These are phyloP conservation scores for Perkinsela sp. DNA, from an alignment of 208 protist genomes.

Conservation along the genomic window DNA sequence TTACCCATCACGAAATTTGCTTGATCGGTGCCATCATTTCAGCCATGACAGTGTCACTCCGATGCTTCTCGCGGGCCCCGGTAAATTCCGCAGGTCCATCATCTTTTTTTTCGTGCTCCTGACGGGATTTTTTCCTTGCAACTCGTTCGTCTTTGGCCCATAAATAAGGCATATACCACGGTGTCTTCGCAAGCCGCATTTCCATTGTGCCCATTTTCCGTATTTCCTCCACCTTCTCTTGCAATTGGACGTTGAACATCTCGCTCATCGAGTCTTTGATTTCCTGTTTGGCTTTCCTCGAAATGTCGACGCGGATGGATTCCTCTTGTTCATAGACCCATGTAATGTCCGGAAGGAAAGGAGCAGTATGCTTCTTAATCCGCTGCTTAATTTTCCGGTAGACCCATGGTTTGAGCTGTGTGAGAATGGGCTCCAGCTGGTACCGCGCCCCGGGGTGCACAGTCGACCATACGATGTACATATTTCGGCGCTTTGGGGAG, in stretches of 20 bases:
- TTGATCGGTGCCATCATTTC: background rate
- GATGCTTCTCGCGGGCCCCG: background rate
- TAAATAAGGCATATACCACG: slow-evolving; percentile 71
- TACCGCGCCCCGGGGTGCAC: slow-evolving; percentile 47
- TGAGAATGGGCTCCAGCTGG: slow-evolving; percentile 41
- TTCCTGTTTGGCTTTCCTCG: slow-evolving; percentile 22
- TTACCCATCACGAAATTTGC: background rate
- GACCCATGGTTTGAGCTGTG: slow-evolving; percentile 53
- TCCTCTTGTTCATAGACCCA: slow-evolving; percentile 54
- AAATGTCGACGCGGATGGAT: slow-evolving; percentile 33
- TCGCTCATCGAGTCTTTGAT: slow-evolving; percentile 28
- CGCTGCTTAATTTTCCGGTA: slow-evolving; percentile 32
- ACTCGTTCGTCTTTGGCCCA: slow-evolving; percentile 54
- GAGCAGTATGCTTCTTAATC: slow-evolving; percentile 18
- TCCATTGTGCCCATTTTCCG: slow-evolving; percentile 62
- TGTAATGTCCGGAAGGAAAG: slow-evolving; percentile 38
- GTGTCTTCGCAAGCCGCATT: slow-evolving; percentile 51
- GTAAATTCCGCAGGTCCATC: background rate
- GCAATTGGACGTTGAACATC: slow-evolving; percentile 17
- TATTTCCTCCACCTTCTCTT: slow-evolving; percentile 50
- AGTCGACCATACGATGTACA: slow-evolving; percentile 66
- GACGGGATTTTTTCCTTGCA: background rate
- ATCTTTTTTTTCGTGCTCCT: background rate
- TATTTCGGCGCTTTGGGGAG: slow-evolving; percentile 36
- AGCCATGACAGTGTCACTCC: background rate